phyloP scores from a whole-genome alignment of 1,284 basidiomycete genomes.

The Exobasidium rhododendri region DNA sequence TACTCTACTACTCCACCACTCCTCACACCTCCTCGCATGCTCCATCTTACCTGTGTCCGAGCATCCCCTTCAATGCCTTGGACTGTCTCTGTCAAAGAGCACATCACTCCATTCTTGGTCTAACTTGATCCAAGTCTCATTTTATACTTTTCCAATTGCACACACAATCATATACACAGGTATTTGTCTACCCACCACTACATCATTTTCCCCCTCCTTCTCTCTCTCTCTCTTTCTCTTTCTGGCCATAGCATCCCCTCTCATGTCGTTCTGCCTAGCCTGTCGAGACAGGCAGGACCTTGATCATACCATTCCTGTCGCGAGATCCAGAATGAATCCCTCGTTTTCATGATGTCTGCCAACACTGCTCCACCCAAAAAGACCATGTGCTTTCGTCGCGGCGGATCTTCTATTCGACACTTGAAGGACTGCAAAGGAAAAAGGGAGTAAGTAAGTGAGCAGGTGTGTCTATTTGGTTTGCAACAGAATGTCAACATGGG shows the following conservation, averaged over 20 bases:
- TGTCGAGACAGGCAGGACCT: conserved; percentile 45
- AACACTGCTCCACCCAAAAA: conserved; percentile 81
- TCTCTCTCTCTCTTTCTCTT: too few relatives aligned
- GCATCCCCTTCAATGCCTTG: too few relatives aligned
- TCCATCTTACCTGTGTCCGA: too few relatives aligned
- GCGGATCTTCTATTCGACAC: conserved; percentile 95
- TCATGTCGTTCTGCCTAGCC: conserved; percentile 47
- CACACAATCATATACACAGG: too few relatives aligned
- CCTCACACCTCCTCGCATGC: not conserved
- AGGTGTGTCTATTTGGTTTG: not conserved
- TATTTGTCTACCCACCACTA: too few relatives aligned
- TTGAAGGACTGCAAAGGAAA: conserved; percentile 81
- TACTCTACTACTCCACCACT: not conserved
- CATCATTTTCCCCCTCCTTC: too few relatives aligned
- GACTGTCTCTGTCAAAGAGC: too few relatives aligned
- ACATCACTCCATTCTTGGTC: not conserved
- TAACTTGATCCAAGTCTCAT: not conserved
- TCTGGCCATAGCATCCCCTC: too few relatives aligned
- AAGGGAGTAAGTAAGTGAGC: conserved; percentile 1
- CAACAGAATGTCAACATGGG: not conserved
- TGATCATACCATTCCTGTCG: conserved; percentile 54
- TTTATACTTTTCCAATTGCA: too few relatives aligned
- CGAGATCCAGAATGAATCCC: conserved; percentile 77
- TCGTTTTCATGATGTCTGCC: conserved; percentile 95
- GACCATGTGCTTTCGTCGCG: conserved; percentile 96